Conservation (phyloP, 1,284 basidiomycete species). For the Acaromyces ingoldii region DNA sequence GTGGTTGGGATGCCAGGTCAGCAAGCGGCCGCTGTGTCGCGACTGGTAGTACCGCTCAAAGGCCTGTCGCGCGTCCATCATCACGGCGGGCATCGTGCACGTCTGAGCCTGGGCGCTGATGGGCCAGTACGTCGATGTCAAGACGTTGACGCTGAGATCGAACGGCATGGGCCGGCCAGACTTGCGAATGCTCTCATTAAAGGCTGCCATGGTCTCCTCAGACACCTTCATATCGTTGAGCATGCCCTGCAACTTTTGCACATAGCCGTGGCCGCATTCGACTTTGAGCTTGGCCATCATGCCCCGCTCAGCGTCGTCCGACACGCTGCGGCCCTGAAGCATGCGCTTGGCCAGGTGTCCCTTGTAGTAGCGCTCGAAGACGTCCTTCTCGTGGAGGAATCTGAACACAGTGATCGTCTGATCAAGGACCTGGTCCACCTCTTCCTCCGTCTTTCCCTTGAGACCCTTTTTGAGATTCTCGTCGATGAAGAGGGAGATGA, state of each 20-base stretch:
- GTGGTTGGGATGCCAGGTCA: constrained; percentile 90
- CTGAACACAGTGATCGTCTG: constrained; percentile 95
- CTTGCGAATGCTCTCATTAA: constrained; percentile 54
- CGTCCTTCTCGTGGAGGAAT: constrained; percentile 89
- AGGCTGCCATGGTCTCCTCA: constrained; percentile 72
- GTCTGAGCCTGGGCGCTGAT: constrained; percentile 30
- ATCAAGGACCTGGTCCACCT: constrained; percentile 81
- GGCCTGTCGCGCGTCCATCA: constrained; percentile 55
- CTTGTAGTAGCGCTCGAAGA: constrained; percentile 98
- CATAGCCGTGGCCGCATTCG: constrained; percentile 93
- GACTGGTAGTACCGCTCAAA: constrained; percentile 88
- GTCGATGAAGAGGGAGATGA: constrained; percentile 93
- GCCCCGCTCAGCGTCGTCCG: constrained; percentile 93
- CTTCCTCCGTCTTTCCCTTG: constrained; percentile 89
- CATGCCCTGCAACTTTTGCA: constrained; percentile 98
- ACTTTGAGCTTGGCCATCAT: constrained; percentile 98
- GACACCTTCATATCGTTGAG: constrained; percentile 95
- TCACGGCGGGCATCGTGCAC: constrained; percentile 25
- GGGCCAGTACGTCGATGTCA: constrained; percentile 50
- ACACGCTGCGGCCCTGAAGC: constrained; percentile 77
- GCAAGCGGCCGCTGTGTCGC: constrained; percentile 78
- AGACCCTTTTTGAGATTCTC: constrained; percentile 93
- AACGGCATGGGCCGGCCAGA: constrained; percentile 62
- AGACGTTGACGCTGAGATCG: constrained; percentile 61
- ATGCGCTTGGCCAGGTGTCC: constrained; percentile 88